A percentile compares a stretch with the other conserved stretches of the same genome.
Evolutionary conservation across 2,329 filamentous ascomycete genomes (phyloP).

Genomic region (Truncatella angustata): DNA sequence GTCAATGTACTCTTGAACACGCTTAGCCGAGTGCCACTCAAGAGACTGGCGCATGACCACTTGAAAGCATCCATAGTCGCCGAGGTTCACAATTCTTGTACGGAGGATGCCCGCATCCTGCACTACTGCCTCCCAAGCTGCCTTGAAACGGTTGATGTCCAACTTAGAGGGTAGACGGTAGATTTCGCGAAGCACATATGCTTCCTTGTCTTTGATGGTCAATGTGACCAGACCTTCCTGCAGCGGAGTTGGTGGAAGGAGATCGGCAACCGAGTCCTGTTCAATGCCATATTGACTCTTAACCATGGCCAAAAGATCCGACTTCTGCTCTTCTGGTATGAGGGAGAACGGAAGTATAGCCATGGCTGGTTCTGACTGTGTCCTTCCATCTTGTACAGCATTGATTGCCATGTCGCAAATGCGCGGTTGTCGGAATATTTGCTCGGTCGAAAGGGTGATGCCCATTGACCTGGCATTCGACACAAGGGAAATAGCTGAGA

Average conservation of each 20-base stretch:
- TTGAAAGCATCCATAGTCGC: neutral
- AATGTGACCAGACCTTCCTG: slow-evolving; percentile 1
- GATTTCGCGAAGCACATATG: neutral
- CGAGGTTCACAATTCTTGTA: neutral
- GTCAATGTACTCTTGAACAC: neutral
- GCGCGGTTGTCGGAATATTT: slow-evolving; percentile 5
- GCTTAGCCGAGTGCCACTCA: neutral
- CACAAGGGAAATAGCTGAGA: slow-evolving; percentile 2
- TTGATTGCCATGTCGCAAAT: slow-evolving; percentile 2
- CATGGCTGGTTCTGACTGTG: neutral
- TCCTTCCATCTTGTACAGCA: neutral
- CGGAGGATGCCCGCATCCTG: neutral
- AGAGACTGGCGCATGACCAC: neutral
- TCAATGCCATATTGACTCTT: neutral
- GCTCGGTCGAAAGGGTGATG: slow-evolving; percentile 6
- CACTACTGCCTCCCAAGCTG: slow-evolving; percentile 4
- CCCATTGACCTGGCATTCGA: neutral
- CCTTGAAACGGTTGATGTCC: slow-evolving; percentile 3
- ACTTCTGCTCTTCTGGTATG: neutral
- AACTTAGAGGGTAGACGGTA: neutral
- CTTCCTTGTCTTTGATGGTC: neutral
- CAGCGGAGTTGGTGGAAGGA: neutral
- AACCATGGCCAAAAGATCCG: neutral
- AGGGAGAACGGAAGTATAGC: neutral
- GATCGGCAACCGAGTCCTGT: neutral